Percentiles rank a stretch among this genome's conserved stretches.
phyloP scores from a whole-genome alignment of 768 basidiomycete genomes.

The Strobilomyces confusus region DNA sequence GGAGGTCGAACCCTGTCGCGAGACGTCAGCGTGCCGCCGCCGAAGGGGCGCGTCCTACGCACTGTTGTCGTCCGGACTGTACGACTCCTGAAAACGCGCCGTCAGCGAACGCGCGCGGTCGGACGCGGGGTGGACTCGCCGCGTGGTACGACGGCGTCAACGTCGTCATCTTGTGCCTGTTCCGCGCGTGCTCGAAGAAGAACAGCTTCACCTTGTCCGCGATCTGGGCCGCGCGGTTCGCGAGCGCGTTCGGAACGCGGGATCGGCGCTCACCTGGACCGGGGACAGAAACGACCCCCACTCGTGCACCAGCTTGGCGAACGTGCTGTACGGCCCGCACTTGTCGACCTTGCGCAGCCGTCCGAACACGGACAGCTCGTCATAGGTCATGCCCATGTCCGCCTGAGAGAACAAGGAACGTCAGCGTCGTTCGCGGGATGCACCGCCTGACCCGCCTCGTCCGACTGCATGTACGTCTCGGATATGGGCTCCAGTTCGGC shows the following conservation, averaged over 20 bases:
- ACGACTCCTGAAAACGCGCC: constrained; percentile 88
- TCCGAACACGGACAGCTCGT: constrained; percentile 92
- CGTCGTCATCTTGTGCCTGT: constrained; percentile 98
- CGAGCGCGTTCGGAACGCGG: too few species aligned
- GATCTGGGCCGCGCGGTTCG: too few species aligned
- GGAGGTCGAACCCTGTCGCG: constrained; percentile 81
- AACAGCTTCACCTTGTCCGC: constrained; percentile 97
- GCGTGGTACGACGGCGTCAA: constrained; percentile 93
- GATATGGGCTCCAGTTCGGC: constrained; percentile 97
- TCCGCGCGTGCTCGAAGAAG: constrained; percentile 95
- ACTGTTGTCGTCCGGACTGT: constrained; percentile 97
- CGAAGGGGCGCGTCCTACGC: constrained; percentile 28
- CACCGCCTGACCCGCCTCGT: constrained; percentile 58
- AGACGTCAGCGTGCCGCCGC: background rate
- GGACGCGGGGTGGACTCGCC: constrained; percentile 43
- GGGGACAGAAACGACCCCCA: constrained; percentile 90
- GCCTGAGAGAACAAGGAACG: constrained; percentile 42
- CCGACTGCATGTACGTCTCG: constrained; percentile 89
- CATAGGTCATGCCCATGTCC: constrained; percentile 99
- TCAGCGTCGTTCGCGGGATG: too few species aligned
- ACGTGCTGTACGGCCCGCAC: constrained; percentile 96
- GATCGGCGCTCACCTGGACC: constrained; percentile 48
- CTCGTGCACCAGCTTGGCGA: constrained; percentile 90
- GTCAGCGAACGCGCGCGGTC: background rate
- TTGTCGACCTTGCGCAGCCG: constrained; percentile 94